Percentiles rank a stretch among this genome's conserved stretches.
Conservation (phyloP, 345 rosid genomes). For the Hibiscus mutabilis region DNA sequence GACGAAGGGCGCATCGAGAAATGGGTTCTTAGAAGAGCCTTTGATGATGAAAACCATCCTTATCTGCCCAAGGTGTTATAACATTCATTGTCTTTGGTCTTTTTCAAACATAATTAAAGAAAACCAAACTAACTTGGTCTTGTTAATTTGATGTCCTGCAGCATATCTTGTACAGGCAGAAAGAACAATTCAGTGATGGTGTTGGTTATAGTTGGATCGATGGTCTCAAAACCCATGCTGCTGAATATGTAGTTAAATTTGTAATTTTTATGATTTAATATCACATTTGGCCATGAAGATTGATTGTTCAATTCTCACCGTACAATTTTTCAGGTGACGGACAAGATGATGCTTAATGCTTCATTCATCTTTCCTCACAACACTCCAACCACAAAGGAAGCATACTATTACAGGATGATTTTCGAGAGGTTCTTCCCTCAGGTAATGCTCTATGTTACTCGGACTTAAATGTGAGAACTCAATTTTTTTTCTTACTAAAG, state of each 20-base stretch:
- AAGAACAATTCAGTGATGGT: slow-evolving; percentile 96
- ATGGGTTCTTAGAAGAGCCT: slow-evolving; percentile 82
- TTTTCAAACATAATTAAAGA: background rate
- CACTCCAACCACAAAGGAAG: slow-evolving; percentile 82
- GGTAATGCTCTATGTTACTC: slow-evolving; percentile 25
- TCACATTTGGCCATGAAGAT: background rate
- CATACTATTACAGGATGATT: slow-evolving; percentile 78
- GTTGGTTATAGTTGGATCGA: slow-evolving; percentile 98
- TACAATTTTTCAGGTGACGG: slow-evolving; percentile 47
- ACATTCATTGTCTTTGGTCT: background rate
- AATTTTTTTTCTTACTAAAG: background rate
- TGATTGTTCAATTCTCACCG: background rate
- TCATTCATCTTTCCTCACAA: slow-evolving; percentile 63
- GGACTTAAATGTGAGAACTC: background rate
- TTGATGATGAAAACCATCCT: slow-evolving; percentile 77
- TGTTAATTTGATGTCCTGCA: slow-evolving; percentile 29
- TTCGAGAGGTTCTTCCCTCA: slow-evolving; percentile 93
- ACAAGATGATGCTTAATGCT: slow-evolving; percentile 79
- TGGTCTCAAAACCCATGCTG: slow-evolving; percentile 87
- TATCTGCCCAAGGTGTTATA: slow-evolving; percentile 74
- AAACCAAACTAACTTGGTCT: slow-evolving; percentile 9
- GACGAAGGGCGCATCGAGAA: slow-evolving; percentile 73
- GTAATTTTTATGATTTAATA: background rate
- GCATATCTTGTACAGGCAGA: slow-evolving; percentile 92
- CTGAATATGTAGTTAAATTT: slow-evolving; percentile 36